These are phyloP conservation scores for Suhomyces bolitotheri DNA, from an alignment of 1,139 yeast species.

Conservation along the genomic window DNA sequence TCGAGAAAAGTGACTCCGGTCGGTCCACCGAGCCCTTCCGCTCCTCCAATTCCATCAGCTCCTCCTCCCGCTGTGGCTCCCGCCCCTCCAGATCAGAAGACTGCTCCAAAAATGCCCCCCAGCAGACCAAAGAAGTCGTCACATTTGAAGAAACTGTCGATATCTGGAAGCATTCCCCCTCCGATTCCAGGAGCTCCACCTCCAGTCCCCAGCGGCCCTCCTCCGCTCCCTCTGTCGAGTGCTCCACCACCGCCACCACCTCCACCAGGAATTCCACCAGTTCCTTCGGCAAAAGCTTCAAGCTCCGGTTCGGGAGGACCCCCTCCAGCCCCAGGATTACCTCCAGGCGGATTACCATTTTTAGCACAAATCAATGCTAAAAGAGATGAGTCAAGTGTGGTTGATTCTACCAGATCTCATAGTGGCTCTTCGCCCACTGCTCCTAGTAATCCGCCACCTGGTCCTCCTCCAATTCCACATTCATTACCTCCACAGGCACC, in stretches of 20 bases:
- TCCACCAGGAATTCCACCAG: constrained; percentile 18
- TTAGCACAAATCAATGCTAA: constrained; percentile 45
- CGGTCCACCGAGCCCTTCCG: constrained; percentile 16
- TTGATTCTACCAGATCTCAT: constrained; percentile 21
- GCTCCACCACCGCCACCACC: constrained; percentile 10
- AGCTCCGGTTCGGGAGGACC: too few species aligned
- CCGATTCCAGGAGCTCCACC: constrained; percentile 25
- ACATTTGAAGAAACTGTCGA: constrained; percentile 26
- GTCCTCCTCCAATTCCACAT: constrained; percentile 11
- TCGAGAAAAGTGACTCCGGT: constrained; percentile 19
- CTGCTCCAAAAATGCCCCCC: constrained; percentile 29
- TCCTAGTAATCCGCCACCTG: constrained; percentile 19
- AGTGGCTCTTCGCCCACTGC: constrained; percentile 20
- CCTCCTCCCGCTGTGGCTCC: constrained; percentile 17
- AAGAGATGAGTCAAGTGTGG: constrained; percentile 38
- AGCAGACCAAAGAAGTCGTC: constrained; percentile 33
- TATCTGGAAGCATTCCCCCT: constrained; percentile 11
- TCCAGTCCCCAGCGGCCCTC: constrained; percentile 17
- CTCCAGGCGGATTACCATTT: constrained; percentile 38
- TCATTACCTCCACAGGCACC: constrained; percentile 11
- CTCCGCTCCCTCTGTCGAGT: constrained; percentile 13
- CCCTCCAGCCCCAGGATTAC: constrained; percentile 16
- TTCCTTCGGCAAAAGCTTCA: constrained; percentile 4
- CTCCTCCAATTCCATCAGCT: constrained; percentile 10
- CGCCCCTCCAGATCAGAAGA: constrained; percentile 20